A percentile compares a stretch with the other conserved stretches of the same genome.
These are phyloP conservation scores for Luffa aegyptiaca DNA, from an alignment of 306 rosid genomes.

Conservation along the genomic window DNA sequence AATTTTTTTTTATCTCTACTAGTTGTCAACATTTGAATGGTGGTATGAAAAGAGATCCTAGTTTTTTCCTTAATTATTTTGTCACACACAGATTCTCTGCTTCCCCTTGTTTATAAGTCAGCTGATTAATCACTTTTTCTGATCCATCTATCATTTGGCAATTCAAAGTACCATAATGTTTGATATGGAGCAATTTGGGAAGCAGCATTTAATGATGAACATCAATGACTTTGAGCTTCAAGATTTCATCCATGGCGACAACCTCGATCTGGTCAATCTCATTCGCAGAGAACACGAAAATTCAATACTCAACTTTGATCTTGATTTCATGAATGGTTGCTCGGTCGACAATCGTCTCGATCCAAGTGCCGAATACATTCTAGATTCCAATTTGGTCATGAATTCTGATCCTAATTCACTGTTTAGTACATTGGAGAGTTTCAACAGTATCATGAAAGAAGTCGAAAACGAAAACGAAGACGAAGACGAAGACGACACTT, in stretches of 20 bases:
- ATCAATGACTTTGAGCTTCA: slow-evolving; percentile 43
- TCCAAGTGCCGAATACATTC: slow-evolving; percentile 11
- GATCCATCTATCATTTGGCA: background rate
- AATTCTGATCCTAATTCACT: slow-evolving; percentile 32
- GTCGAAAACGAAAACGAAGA: slow-evolving; percentile 7
- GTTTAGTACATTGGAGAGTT: slow-evolving; percentile 32
- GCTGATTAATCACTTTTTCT: background rate
- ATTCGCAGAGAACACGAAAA: slow-evolving; percentile 52
- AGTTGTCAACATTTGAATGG: no score
- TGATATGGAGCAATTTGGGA: slow-evolving; percentile 25
- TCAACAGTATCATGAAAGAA: slow-evolving; percentile 24
- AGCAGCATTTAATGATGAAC: slow-evolving; percentile 12
- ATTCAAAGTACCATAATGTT: background rate
- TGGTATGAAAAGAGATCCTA: no score
- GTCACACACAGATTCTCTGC: background rate
- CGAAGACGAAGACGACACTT: slow-evolving; percentile 25
- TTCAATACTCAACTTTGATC: slow-evolving; percentile 25
- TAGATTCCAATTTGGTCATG: slow-evolving; percentile 13
- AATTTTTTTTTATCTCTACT: no score
- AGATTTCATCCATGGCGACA: slow-evolving; percentile 44
- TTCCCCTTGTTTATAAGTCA: background rate
- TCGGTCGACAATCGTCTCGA: slow-evolving; percentile 26
- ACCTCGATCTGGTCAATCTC: slow-evolving; percentile 54
- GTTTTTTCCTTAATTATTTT: background rate
- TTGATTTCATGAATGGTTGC: slow-evolving; percentile 36